Base-by-base conservation (phyloP, 169 alveolate genomes). In the Plasmodium relictum region DNA sequence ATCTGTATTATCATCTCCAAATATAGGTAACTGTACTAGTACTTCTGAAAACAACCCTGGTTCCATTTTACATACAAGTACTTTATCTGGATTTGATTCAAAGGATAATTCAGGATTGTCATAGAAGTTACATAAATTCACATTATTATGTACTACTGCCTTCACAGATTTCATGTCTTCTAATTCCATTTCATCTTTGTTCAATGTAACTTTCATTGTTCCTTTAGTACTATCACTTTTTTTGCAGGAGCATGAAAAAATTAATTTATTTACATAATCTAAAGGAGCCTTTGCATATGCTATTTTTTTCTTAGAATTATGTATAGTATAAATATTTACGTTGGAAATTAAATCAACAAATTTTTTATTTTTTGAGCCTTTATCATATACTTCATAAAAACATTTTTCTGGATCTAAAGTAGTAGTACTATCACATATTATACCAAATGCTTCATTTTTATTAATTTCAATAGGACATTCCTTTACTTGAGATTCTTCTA, bases 1-100 rank as follows among this genome's bases (percentile, higher is more conserved):
- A 6, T 20, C 86, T 9, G 58, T 4, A 9, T 45, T 68, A 16
- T 59, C 26, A 5, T 22, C 58, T 6, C 91, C 91, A 12, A 83
- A 68, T 24, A 42, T 5, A 3, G 91, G 91, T 12, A 83, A 26
- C 7, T 42, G 59, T 12, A 68, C 50, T 12, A 58, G 24, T 7
- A 83, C 91, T 72, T 83, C 91, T 20, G 91, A 69, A 42, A 83
- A 83, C 12, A 70, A 2, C 1, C 31, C 86, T 69, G 86, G 58
- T 9, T 83, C 85, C 0, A 83, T 52, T 37, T 83, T 69, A 69
- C 91, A 83, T 69, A 68, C 31, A 14, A 83, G 24, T 0, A 45
- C 42, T 41, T 83, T 69, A 22, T 52, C 39, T 31, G 70, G 9
- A 31, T 62, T 62, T 9, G 31, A 0, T 9, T 39, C 45, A 69